A percentile compares a stretch with the other conserved stretches of the same genome.
phyloP scores from a whole-genome alignment of 1,284 basidiomycete genomes.

The Sphagnurus paluster region DNA sequence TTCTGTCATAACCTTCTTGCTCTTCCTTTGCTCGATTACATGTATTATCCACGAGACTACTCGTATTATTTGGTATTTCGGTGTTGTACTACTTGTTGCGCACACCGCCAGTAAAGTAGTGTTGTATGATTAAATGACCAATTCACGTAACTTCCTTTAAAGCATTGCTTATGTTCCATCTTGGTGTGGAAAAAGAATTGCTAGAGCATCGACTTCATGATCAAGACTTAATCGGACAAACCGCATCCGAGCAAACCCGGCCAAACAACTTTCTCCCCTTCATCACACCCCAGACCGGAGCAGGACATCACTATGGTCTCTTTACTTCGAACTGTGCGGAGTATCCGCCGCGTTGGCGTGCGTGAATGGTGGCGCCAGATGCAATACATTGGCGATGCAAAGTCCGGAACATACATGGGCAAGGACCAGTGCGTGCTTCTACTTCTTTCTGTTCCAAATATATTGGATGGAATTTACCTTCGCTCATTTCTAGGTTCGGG shows the following conservation, averaged over 20 bases:
- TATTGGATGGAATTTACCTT: background rate
- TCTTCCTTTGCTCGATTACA: slow-evolving; percentile 1
- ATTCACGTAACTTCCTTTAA: too few species aligned
- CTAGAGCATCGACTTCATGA: too few species aligned
- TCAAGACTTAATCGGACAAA: too few species aligned
- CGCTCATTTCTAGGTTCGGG: slow-evolving; percentile 61
- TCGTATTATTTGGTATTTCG: slow-evolving; percentile 5
- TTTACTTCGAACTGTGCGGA: slow-evolving; percentile 76
- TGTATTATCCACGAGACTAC: slow-evolving; percentile 12
- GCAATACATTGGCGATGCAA: slow-evolving; percentile 92
- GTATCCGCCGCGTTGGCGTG: slow-evolving; percentile 71
- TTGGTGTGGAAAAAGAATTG: too few species aligned
- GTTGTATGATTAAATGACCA: slow-evolving; percentile 21
- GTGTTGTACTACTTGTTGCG: slow-evolving; percentile 3
- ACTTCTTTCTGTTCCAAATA: slow-evolving; percentile 1
- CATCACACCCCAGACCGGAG: background rate
- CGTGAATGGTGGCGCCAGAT: slow-evolving; percentile 83
- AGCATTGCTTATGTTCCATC: too few species aligned
- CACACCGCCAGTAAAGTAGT: slow-evolving; percentile 13
- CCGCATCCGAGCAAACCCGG: slow-evolving; percentile 30
- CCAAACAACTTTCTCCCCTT: slow-evolving; percentile 23
- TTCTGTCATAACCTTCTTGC: slow-evolving; percentile 10
- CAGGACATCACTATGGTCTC: slow-evolving; percentile 52
- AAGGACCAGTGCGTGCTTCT: slow-evolving; percentile 71
- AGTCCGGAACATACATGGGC: slow-evolving; percentile 78